phyloP scores from a whole-genome alignment of 2,329 filamentous ascomycete genomes.

The Fusarium sp. region DNA sequence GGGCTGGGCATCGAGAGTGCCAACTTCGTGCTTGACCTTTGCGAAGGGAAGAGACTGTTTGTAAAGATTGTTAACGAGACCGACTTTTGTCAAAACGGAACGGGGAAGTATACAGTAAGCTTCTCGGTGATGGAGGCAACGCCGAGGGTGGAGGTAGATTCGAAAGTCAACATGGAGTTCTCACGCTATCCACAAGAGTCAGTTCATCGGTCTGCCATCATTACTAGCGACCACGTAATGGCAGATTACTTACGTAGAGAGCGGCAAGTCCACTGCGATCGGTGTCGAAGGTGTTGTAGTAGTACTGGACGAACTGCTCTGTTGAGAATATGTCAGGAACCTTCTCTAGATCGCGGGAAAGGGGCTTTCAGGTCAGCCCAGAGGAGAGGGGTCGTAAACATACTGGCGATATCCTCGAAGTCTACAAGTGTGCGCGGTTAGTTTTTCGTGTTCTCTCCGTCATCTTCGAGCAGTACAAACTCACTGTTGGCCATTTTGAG shows the following conservation, averaged over 20 bases:
- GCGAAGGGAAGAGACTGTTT: constrained; percentile 80
- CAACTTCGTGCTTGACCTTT: constrained; percentile 82
- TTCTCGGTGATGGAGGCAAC: constrained; percentile 79
- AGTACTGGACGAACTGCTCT: constrained; percentile 92
- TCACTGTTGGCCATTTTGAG: constrained; percentile 48
- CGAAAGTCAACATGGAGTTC: constrained; percentile 93
- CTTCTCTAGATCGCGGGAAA: neutral
- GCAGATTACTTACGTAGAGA: constrained; percentile 81
- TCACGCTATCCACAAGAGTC: constrained; percentile 21
- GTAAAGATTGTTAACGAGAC: constrained; percentile 20
- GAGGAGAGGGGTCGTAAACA: constrained; percentile 44
- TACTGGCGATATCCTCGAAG: constrained; percentile 63
- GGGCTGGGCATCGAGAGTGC: constrained; percentile 87
- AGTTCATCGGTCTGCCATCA: constrained; percentile 64
- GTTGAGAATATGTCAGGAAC: constrained; percentile 20
- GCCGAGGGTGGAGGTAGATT: constrained; percentile 77
- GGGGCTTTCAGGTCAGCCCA: constrained; percentile 12
- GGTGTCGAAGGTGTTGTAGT: constrained; percentile 88
- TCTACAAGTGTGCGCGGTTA: constrained; percentile 53
- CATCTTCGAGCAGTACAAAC: constrained; percentile 11
- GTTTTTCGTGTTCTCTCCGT: constrained; percentile 27
- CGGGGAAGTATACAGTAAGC: constrained; percentile 73
- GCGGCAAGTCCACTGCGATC: constrained; percentile 73
- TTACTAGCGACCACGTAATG: constrained; percentile 59
- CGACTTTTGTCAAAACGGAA: neutral